A percentile compares a stretch with the other conserved stretches of the same genome.
phyloP scores from a whole-genome alignment of 1,139 yeast species.

The Geotrichum macrosporum region DNA sequence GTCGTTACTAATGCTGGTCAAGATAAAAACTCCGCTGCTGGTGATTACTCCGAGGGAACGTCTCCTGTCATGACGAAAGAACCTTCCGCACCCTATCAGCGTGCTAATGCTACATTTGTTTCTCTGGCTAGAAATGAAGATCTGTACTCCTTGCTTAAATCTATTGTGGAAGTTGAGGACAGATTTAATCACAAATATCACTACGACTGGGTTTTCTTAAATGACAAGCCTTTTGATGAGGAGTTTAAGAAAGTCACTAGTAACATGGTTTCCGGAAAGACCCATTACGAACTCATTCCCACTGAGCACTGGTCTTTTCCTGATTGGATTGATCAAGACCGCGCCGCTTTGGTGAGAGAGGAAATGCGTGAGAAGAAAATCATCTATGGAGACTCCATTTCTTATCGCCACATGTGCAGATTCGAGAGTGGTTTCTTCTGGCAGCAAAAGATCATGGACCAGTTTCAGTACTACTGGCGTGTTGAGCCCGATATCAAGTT shows the following conservation, averaged over 20 bases:
- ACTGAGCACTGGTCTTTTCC: conserved; percentile 75
- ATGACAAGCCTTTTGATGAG: conserved; percentile 57
- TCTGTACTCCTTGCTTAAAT: conserved; percentile 51
- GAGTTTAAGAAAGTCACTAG: conserved; percentile 47
- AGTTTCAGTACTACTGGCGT: conserved; percentile 90
- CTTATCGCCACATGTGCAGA: conserved; percentile 88
- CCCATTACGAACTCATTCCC: conserved; percentile 64
- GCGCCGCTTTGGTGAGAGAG: conserved; percentile 54
- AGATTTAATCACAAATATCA: conserved; percentile 62
- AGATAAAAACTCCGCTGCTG: neutral
- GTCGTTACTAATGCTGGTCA: neutral
- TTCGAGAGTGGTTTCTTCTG: conserved; percentile 90
- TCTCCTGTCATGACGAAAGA: conserved; percentile 11
- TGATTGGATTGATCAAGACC: conserved; percentile 56
- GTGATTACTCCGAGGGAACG: conserved; percentile 5
- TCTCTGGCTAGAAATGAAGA: conserved; percentile 71
- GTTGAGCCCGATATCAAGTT: conserved; percentile 88
- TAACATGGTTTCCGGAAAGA: conserved; percentile 54
- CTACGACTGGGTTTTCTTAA: conserved; percentile 76
- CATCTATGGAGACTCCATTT: conserved; percentile 63
- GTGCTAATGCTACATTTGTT: conserved; percentile 64
- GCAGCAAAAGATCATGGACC: conserved; percentile 66
- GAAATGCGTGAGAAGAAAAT: conserved; percentile 47
- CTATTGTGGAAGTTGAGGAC: conserved; percentile 64
- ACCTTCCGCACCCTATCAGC: conserved; percentile 23